Evolutionary conservation across 73 alveolate genomes (phyloP).

Genomic region (Symbiodinium pilosum): DNA sequence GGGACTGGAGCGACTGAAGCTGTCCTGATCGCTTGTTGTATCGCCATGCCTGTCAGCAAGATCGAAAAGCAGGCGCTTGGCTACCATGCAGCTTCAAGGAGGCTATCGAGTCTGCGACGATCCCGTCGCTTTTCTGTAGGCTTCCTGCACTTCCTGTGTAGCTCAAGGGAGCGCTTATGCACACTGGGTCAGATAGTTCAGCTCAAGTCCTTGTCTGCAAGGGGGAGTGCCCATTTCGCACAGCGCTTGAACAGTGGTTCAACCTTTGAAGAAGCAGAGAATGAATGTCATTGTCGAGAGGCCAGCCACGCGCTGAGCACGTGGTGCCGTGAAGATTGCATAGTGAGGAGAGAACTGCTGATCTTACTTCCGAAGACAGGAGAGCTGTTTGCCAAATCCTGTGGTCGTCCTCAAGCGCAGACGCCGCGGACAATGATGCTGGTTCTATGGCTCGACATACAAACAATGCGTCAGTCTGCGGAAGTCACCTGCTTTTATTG

Average conservation of each 20-base stretch:
- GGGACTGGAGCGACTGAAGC: no score
- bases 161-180: no score
- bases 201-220: constrained; percentile 70
- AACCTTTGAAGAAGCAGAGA: constrained; percentile 13
- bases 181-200: no score
- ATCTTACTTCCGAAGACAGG: constrained; percentile 32
- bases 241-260: constrained; percentile 87
- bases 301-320: background rate
- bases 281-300: background rate
- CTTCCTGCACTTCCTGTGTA: constrained; percentile 75
- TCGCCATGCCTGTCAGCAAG: no score
- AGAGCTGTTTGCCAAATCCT: constrained; percentile 80
- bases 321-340: no score
- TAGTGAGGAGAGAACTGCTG: constrained; percentile 4
- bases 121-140: constrained; percentile 29
- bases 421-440: background rate
- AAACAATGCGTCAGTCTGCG: no score
- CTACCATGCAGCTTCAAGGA: no score
- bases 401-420: constrained; percentile 58
- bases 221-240: constrained; percentile 47
- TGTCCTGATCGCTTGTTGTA: no score
- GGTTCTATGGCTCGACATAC: background rate
- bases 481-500: no score
- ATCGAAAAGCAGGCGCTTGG: no score
- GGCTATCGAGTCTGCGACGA: background rate